Percentiles rank a stretch among this genome's conserved stretches.
These are phyloP conservation scores for Xylaria castorea DNA, from an alignment of 495 filamentous ascomycete species.

Conservation along the genomic window DNA sequence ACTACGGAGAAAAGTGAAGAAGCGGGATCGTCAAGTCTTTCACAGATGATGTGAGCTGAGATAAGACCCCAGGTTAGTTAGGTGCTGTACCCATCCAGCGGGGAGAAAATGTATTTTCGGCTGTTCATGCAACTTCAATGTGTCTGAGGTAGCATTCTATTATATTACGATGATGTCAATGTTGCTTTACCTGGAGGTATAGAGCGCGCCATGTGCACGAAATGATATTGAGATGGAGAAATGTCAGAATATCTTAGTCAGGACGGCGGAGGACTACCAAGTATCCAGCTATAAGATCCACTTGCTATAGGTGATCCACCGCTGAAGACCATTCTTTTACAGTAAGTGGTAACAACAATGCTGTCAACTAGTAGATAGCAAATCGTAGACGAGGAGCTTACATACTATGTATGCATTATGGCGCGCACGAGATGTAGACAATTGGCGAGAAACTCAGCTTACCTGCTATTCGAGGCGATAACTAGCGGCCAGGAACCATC, in stretches of 20 bases:
- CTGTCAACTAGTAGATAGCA: not conserved
- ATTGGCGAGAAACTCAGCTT: not conserved
- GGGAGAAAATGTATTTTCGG: not conserved
- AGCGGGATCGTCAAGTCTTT: conserved; percentile 15
- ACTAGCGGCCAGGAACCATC: not conserved
- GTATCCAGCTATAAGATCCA: not conserved
- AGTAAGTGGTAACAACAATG: not conserved
- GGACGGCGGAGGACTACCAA: not conserved
- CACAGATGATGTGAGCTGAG: conserved; percentile 28
- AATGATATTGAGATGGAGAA: not conserved
- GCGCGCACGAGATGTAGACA: not conserved
- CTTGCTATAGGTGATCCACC: not conserved
- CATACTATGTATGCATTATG: not conserved
- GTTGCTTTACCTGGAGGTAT: not conserved
- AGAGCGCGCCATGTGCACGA: not conserved
- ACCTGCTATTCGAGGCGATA: not conserved
- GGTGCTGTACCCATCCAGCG: not conserved
- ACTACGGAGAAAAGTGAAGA: conserved; percentile 1
- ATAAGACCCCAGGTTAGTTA: conserved; percentile 11
- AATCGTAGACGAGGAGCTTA: not conserved
- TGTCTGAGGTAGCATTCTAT: conserved; percentile 3
- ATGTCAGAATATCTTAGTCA: not conserved
- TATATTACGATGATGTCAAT: conserved; percentile 9
- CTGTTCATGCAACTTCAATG: not conserved
- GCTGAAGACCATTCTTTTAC: not conserved